Base-by-base conservation (phyloP, 2,329 filamentous ascomycete genomes). In the Fusarium sp. region DNA sequence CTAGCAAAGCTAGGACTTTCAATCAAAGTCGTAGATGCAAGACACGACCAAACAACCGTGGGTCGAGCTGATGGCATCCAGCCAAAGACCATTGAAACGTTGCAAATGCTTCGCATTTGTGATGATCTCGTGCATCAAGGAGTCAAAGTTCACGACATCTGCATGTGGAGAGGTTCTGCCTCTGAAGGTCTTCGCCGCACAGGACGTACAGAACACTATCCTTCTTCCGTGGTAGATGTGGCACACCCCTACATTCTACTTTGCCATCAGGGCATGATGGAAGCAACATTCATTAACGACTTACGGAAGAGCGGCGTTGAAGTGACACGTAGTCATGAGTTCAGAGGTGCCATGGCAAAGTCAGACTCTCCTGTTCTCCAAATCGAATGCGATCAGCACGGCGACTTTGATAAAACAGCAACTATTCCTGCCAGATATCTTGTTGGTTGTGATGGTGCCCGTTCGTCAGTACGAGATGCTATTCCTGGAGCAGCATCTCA, bases 71-170 rank as follows among this genome's bases (percentile, higher is more conserved):
- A 93, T 76, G 91, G 91, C 32, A 82, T 93, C 51, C 91, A 93
- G 72, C 91, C 91, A 43, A 93, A 93, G 79, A 91, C 90, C 1
- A 92, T 93, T 70, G 91, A 93, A 79, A 93, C 91, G 0, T 85
- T 92, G 70, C 86, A 87, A 62, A 90, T 92, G 79, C 87, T 93
- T 81, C 83, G 90, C 20, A 79, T 93, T 15, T 89, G 87, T 10
- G 90, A 92, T 65, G 81, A 86, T 3, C 78, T 93, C 32, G 78
- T 93, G 26, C 86, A 86, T 63, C 85, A 88, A 70, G 90, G 89
- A n/a, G 90, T 90, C 48, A 87, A 86, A 45, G 87, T 93, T 33
- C 91, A 90, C 76, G 90, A 93, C 73, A 92, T 93, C 59, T 84
- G 88, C 40, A 92, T 92, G 75, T 93, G 90, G 90, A 83, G 87